A percentile compares a stretch with the other conserved stretches of the same genome.
These are phyloP conservation scores for Penicillium bovifimosum DNA, from an alignment of 495 filamentous ascomycete species.

Conservation along the genomic window DNA sequence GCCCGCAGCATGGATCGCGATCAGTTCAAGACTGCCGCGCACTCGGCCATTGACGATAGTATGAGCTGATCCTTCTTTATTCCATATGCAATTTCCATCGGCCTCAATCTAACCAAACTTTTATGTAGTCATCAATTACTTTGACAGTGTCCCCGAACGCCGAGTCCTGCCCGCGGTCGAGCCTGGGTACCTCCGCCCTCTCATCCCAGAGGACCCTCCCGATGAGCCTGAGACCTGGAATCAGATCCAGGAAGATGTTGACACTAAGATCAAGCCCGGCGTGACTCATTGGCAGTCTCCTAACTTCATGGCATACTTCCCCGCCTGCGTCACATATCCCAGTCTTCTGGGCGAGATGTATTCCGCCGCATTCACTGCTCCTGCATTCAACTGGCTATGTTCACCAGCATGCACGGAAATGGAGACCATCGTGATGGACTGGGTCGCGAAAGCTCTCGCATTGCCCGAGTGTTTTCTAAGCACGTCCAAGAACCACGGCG, in stretches of 20 bases:
- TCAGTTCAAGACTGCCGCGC: constrained; percentile 75
- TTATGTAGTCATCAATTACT: constrained; percentile 70
- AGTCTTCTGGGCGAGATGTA: constrained; percentile 93
- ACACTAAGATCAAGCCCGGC: constrained; percentile 84
- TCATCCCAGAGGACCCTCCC: constrained; percentile 72
- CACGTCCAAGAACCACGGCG: constrained; percentile 64
- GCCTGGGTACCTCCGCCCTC: constrained; percentile 79
- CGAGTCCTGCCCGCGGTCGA: constrained; percentile 71
- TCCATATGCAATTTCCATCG: background rate
- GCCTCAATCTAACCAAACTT: background rate
- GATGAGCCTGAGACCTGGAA: constrained; percentile 69
- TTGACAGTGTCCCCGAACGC: constrained; percentile 64
- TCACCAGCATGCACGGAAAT: constrained; percentile 93
- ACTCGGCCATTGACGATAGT: constrained; percentile 83
- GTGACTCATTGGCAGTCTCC: constrained; percentile 95
- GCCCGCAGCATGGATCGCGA: constrained; percentile 65
- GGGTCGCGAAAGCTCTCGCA: constrained; percentile 69
- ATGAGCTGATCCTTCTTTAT: background rate
- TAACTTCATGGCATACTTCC: constrained; percentile 96
- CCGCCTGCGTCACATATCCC: constrained; percentile 75
- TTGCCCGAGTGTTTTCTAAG: constrained; percentile 75
- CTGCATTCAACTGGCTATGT: constrained; percentile 97
- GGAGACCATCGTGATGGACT: constrained; percentile 91
- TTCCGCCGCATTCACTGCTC: constrained; percentile 77
- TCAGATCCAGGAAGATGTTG: constrained; percentile 79